Evolutionary conservation across 2,329 filamentous ascomycete genomes (phyloP).

Genomic region (Knufia petricola): DNA sequence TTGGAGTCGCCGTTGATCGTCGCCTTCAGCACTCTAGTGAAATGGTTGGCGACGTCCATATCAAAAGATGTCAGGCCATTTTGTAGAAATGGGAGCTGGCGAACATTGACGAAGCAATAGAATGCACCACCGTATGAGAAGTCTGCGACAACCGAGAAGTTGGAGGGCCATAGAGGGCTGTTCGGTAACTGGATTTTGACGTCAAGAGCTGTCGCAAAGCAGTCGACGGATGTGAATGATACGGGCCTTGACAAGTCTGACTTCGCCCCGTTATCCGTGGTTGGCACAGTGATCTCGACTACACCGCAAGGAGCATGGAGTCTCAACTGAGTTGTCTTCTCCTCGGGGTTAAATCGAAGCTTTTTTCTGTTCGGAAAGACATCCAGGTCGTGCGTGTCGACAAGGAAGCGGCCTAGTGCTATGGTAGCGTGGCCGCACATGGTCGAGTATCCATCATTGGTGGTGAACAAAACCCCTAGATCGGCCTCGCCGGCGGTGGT

Average conservation of each 20-base stretch:
- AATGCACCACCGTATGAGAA: conserved; percentile 39
- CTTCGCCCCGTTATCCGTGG: conserved; percentile 20
- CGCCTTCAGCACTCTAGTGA: conserved; percentile 29
- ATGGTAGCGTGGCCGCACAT: conserved; percentile 47
- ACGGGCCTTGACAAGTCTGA: conserved; percentile 33
- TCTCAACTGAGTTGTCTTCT: conserved; percentile 26
- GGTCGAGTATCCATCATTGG: conserved; percentile 41
- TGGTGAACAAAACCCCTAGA: conserved; percentile 41
- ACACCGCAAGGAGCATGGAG: conserved; percentile 40
- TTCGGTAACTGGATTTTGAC: conserved; percentile 25
- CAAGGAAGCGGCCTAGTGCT: conserved; percentile 37
- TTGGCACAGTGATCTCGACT: conserved; percentile 34
- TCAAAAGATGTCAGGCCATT: conserved; percentile 23
- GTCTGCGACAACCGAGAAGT: conserved; percentile 21
- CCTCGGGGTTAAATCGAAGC: conserved; percentile 24
- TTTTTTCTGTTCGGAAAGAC: conserved; percentile 32
- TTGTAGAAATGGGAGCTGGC: conserved; percentile 31
- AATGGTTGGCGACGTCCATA: conserved; percentile 26
- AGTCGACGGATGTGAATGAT: conserved; percentile 35
- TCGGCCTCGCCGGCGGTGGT: conserved; percentile 33
- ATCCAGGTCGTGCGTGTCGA: conserved; percentile 32
- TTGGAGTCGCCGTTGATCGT: conserved; percentile 20
- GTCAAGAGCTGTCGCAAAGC: conserved; percentile 30
- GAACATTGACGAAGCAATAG: conserved; percentile 31
- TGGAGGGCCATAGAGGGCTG: not conserved